Percentiles rank a stretch among this genome's conserved stretches.
These are phyloP conservation scores for Nicotiana paniculata DNA, from an alignment of 257 asterid genomes.

Conservation along the genomic window DNA sequence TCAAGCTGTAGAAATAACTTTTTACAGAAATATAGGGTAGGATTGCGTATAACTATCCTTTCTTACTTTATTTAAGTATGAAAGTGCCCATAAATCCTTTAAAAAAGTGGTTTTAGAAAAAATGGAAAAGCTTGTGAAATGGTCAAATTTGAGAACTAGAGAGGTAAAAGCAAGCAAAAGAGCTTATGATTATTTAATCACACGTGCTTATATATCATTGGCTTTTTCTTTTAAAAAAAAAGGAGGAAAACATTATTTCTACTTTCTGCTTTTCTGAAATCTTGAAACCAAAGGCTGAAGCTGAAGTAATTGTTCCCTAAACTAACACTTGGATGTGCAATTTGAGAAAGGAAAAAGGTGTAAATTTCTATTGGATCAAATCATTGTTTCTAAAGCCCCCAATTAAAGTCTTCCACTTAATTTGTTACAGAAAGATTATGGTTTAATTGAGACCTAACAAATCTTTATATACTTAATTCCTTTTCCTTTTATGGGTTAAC, in stretches of 20 bases:
- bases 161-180: neutral
- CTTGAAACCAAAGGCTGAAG: slow-evolving; percentile 6
- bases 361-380: neutral
- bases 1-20: no score
- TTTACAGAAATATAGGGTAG: no score
- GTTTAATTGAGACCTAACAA: neutral
- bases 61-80: neutral
- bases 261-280: neutral
- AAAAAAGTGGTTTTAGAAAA: neutral
- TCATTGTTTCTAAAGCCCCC: neutral
- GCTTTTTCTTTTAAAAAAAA: neutral
- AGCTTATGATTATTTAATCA: slow-evolving; percentile 4
- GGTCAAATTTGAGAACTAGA: slow-evolving; percentile 16
- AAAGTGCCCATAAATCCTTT: slow-evolving; percentile 4
- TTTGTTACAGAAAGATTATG: neutral
- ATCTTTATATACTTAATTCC: neutral
- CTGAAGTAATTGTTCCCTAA: neutral
- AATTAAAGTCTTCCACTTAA: neutral
- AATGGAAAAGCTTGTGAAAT: slow-evolving; percentile 7
- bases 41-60: no score
- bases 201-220: slow-evolving; percentile 1
- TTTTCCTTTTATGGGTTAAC: neutral
- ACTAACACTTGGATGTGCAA: neutral
- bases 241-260: neutral
- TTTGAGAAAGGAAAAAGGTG: neutral